Evolutionary conservation across 1,139 yeast species (phyloP).

Genomic region (Lodderomyces jiufengensis): DNA sequence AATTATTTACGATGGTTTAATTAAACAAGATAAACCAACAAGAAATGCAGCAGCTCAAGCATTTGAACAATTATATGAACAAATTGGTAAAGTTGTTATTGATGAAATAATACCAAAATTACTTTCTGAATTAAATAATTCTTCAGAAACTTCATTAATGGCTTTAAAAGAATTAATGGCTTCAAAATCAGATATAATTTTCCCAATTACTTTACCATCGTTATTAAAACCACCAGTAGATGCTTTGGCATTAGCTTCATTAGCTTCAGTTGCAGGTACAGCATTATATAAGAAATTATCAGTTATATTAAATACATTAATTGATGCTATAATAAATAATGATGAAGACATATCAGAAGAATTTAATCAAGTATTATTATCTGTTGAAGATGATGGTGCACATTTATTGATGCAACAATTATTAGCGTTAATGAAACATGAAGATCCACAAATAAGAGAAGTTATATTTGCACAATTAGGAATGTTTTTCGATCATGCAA

Average conservation of each 20-base stretch:
- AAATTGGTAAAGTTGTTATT: slow-evolving; percentile 79
- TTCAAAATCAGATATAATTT: slow-evolving; percentile 81
- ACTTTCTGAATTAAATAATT: slow-evolving; percentile 64
- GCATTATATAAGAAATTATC: slow-evolving; percentile 74
- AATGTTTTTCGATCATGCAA: slow-evolving; percentile 61
- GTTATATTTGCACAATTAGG: slow-evolving; percentile 69
- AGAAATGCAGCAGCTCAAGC: slow-evolving; percentile 91
- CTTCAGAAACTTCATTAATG: slow-evolving; percentile 61
- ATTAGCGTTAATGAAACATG: slow-evolving; percentile 71
- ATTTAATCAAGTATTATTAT: slow-evolving; percentile 63
- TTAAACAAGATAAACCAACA: slow-evolving; percentile 69
- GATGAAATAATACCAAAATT: slow-evolving; percentile 87
- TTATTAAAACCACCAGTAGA: slow-evolving; percentile 80
- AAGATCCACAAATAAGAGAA: slow-evolving; percentile 63
- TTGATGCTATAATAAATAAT: slow-evolving; percentile 50
- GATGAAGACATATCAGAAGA: slow-evolving; percentile 48
- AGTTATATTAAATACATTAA: slow-evolving; percentile 66
- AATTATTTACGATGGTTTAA: slow-evolving; percentile 75
- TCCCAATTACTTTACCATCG: slow-evolving; percentile 91
- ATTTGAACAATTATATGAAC: slow-evolving; percentile 79
- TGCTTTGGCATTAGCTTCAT: slow-evolving; percentile 80
- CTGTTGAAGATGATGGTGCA: slow-evolving; percentile 79
- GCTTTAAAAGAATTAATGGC: slow-evolving; percentile 94
- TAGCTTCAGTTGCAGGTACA: slow-evolving; percentile 88
- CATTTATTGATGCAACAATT: slow-evolving; percentile 84